Evolutionary conservation across 768 basidiomycete genomes (phyloP), one percentile per base, ranked within the genome.

Genomic region (Panellus pusillus): DNA sequence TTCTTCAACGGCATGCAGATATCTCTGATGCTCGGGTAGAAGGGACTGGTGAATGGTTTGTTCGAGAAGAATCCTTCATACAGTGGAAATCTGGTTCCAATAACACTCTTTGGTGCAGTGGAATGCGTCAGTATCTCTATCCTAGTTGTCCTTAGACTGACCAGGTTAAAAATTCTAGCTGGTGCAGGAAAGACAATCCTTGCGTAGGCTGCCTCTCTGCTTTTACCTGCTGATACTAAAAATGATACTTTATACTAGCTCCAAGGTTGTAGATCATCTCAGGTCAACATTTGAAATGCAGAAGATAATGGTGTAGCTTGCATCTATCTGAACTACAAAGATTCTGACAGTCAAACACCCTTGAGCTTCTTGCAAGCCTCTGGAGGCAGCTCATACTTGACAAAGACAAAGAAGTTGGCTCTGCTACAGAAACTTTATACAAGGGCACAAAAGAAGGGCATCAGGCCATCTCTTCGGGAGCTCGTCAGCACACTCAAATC

Each of bases 111-210:
- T 50, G 48, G 48, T 50, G 48, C 48, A 19, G 17, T 17, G 50
- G 50, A 44, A 44, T 44, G 6, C 50, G 50, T 52, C 24, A 24
- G 27, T 8, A 44, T 45, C 1, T 27, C 28, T 46, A 12, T 8
- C 27, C 18, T 38, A 4, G 31, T 40, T 40, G 12, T 14, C 32
- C 42, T n/a, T 12, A n/a, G 38, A 38, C 38, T 45, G 12, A 38
- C 24, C 15, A 31, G 40, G 24, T 2, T 53, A 8, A 37, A 37
- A 39, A 3, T 24, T 24, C 6, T 15, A 46, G 52, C 52, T 40
- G 52, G 52, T 4, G 52, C 46, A 5, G 52, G 52, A 19, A 53
- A 53, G 32, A 53, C 52, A 19, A 44, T 53, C 29, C 52, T 53
- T 18, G 29, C 28, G 52, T 53, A 17, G 9, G 52, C 11, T 5